Percentiles rank a stretch among this genome's conserved stretches.
phyloP scores from a whole-genome alignment of 345 rosid genomes.

The Salix udensis region DNA sequence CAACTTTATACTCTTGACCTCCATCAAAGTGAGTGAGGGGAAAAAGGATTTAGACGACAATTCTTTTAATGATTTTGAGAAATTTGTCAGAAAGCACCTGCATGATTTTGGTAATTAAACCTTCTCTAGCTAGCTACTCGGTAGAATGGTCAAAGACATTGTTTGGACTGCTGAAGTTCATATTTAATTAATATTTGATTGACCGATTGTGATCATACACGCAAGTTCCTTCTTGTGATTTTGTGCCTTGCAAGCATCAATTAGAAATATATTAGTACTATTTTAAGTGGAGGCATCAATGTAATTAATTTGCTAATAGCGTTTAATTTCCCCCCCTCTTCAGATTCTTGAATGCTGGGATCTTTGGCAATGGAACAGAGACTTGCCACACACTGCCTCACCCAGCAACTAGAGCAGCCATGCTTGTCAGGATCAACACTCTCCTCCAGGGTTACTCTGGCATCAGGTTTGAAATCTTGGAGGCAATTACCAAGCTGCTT shows the following conservation, averaged over 20 bases:
- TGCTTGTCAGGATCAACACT: slow-evolving; percentile 32
- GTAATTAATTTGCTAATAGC: not conserved
- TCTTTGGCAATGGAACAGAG: slow-evolving; percentile 23
- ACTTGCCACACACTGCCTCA: slow-evolving; percentile 26
- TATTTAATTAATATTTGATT: no score
- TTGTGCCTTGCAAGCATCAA: not conserved
- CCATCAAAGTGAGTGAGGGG: not conserved
- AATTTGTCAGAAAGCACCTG: no score
- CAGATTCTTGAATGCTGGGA: slow-evolving; percentile 32
- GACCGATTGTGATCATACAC: not conserved
- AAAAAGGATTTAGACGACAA: no score
- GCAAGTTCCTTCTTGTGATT: not conserved
- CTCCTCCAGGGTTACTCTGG: slow-evolving; percentile 32
- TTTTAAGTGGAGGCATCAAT: no score
- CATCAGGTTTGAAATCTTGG: slow-evolving; percentile 28
- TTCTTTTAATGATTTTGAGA: not conserved
- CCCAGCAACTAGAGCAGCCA: slow-evolving; percentile 22
- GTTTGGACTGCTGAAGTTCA: not conserved
- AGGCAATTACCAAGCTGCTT: slow-evolving; percentile 26
- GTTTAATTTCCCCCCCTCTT: not conserved
- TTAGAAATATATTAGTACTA: no score
- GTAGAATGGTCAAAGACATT: not conserved
- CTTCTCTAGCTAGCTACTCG: not conserved
- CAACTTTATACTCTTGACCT: not conserved
- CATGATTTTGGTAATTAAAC: not conserved